phyloP scores from a whole-genome alignment of 2,329 filamentous ascomycete genomes.

The Calonectria ilicicola region DNA sequence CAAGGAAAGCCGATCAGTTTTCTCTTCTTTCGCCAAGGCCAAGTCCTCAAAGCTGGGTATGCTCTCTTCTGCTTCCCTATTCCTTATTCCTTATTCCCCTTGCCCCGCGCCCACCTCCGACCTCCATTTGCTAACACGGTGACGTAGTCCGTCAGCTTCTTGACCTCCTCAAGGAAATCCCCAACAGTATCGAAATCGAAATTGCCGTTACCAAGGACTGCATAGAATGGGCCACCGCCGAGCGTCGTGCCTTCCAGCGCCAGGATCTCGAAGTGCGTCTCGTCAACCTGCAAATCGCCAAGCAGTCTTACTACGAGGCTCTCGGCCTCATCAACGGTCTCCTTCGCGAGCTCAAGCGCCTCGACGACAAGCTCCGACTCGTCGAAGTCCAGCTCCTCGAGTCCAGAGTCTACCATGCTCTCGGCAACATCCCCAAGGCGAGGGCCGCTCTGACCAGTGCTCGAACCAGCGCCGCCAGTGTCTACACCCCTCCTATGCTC shows the following conservation, averaged over 20 bases:
- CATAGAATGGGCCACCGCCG: conserved; percentile 98
- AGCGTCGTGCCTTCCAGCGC: conserved; percentile 94
- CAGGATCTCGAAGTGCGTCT: conserved; percentile 98
- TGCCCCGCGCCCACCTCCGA: conserved; percentile 3
- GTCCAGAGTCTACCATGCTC: conserved; percentile 95
- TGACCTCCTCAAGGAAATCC: conserved; percentile 93
- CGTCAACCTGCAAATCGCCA: conserved; percentile 94
- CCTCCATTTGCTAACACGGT: conserved; percentile 35
- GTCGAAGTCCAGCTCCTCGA: conserved; percentile 98
- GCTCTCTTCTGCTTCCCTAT: conserved; percentile 41
- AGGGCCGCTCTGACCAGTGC: conserved; percentile 94
- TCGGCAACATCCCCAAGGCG: conserved; percentile 96
- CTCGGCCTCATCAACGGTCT: conserved; percentile 96
- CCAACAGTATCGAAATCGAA: conserved; percentile 94
- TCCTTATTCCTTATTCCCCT: neutral
- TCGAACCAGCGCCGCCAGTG: conserved; percentile 93
- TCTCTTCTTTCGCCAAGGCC: conserved; percentile 97
- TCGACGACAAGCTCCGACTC: conserved; percentile 97
- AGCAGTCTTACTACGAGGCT: conserved; percentile 97
- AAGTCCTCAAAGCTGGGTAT: conserved; percentile 98
- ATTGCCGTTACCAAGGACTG: conserved; percentile 97
- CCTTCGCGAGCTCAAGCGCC: conserved; percentile 94
- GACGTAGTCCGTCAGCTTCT: conserved; percentile 89
- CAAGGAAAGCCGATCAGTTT: conserved; percentile 87
- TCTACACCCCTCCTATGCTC: conserved; percentile 94